These are phyloP conservation scores for Candida tropicalis DNA, from an alignment of 1,139 yeast genomes.

Conservation along the genomic window DNA sequence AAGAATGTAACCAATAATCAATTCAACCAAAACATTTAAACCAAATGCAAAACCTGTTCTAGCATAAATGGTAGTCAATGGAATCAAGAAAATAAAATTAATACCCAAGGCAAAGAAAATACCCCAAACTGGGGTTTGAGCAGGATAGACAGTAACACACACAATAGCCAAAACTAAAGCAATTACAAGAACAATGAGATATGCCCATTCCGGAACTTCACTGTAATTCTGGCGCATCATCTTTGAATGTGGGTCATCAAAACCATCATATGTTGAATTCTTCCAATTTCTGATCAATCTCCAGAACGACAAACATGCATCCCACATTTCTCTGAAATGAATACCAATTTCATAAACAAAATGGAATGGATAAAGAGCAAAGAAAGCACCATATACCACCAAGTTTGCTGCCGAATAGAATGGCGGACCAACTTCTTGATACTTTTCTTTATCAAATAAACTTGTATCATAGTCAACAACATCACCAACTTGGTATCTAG, in stretches of 20 bases:
- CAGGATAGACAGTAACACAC: conserved; percentile 48
- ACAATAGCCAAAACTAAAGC: conserved; percentile 53
- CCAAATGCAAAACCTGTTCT: conserved; percentile 55
- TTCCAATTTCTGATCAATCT: conserved; percentile 12
- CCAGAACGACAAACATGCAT: conserved; percentile 16
- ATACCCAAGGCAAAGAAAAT: conserved; percentile 58
- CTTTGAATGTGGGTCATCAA: conserved; percentile 55
- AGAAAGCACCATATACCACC: conserved; percentile 58
- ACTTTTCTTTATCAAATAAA: conserved; percentile 41
- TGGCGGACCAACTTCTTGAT: conserved; percentile 51
- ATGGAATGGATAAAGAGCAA: conserved; percentile 60
- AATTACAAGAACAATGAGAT: conserved; percentile 44
- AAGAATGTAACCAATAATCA: conserved; percentile 61
- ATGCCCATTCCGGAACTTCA: conserved; percentile 70
- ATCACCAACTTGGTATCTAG: conserved; percentile 39
- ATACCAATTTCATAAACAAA: conserved; percentile 47
- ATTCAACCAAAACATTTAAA: conserved; percentile 58
- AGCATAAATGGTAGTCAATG: conserved; percentile 34
- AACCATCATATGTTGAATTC: conserved; percentile 20
- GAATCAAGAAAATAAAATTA: conserved; percentile 58
- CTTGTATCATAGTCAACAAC: conserved; percentile 42
- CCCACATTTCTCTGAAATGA: conserved; percentile 25
- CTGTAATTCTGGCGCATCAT: conserved; percentile 65
- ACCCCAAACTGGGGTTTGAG: conserved; percentile 59
- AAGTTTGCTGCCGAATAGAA: conserved; percentile 41